Evolutionary conservation across 441 rosid genomes (phyloP).

Genomic region (Erysimum cheiri): DNA sequence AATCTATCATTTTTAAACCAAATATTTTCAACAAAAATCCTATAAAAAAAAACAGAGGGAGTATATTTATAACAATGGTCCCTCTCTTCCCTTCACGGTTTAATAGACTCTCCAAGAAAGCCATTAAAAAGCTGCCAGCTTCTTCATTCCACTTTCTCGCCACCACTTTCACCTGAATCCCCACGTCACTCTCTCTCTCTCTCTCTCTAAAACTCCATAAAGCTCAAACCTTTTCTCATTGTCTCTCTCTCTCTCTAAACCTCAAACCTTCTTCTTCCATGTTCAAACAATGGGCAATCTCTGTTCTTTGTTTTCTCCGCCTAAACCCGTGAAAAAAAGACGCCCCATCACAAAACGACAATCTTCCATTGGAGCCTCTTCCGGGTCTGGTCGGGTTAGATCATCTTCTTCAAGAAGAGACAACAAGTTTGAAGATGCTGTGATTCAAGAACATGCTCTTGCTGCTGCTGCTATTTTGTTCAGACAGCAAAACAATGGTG

Average conservation of each 20-base stretch:
- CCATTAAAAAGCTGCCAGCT: conserved; percentile 42
- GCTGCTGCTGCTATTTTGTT: conserved; percentile 81
- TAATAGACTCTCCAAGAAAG: conserved; percentile 23
- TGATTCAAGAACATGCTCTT: conserved; percentile 73
- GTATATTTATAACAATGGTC: background rate
- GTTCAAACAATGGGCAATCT: conserved; percentile 69
- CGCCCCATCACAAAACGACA: conserved; percentile 55
- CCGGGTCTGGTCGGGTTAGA: conserved; percentile 60
- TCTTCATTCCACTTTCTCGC: conserved; percentile 32
- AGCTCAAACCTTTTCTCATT: conserved; percentile 17
- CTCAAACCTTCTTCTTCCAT: conserved; percentile 13
- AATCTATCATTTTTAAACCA: no score
- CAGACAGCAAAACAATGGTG: conserved; percentile 59
- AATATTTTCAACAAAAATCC: no score
- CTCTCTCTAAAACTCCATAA: conserved; percentile 22
- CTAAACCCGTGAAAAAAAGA: conserved; percentile 54
- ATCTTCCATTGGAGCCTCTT: conserved; percentile 20
- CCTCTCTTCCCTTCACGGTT: conserved; percentile 22
- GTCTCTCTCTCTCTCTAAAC: conserved; percentile 28
- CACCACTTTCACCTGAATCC: conserved; percentile 46
- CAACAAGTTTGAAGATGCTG: conserved; percentile 61
- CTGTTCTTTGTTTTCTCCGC: conserved; percentile 74
- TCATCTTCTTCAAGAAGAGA: conserved; percentile 71
- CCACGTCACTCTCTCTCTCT: conserved; percentile 21
- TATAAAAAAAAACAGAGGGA: no score